Evolutionary conservation across 2,329 filamentous ascomycete genomes (phyloP), one percentile per base, ranked within the genome.

Genomic region (Diplodia sapinea): DNA sequence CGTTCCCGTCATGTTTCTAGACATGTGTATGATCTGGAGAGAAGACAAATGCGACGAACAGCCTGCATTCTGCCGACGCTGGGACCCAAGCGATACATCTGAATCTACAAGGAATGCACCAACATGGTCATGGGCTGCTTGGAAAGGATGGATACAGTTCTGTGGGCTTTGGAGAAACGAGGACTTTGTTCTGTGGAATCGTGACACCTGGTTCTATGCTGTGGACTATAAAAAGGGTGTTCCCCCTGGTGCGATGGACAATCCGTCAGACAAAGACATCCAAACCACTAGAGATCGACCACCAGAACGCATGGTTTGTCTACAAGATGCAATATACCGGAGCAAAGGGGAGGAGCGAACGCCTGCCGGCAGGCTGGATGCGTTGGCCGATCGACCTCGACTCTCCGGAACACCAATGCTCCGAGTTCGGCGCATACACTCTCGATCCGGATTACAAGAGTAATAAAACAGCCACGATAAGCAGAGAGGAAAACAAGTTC

Each of bases 11-110:
- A 40, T 57, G 54, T 57, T 57, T 12, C 11, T 57, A 6, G 54
- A 57, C 13, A 17, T 57, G 17, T 57, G 36, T 13, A 4, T 57
- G 33, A 26, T 57, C 13, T 57, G 54, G 54, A 38, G 54, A 33
- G 6, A 12, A 4, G 3, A 15, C 26, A 2, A 3, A 12, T n/a
- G 6, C 20, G 36, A 13, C 33, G 33, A 43, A 11, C 43, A n/a
- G 8, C n/a, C 31, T 4, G 17, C n/a, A 9, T 40, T 57, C 12
- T 13, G 1, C n/a, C 31, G 54, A 26, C 54, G 54, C 6, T 57
- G 54, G 54, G 33, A 57, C 20, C 54, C 54, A 2, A n/a, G 12
- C 4, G 1, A 9, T 2, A 12, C 54, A 9, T 7, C 20, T 3
- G 29, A 9, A 23, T 9, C n/a, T 20, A 3, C 7, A 13, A n/a